A percentile compares a stretch with the other conserved stretches of the same genome.
Conservation (phyloP, 208 protist genomes). For the Leishmania mexicana region DNA sequence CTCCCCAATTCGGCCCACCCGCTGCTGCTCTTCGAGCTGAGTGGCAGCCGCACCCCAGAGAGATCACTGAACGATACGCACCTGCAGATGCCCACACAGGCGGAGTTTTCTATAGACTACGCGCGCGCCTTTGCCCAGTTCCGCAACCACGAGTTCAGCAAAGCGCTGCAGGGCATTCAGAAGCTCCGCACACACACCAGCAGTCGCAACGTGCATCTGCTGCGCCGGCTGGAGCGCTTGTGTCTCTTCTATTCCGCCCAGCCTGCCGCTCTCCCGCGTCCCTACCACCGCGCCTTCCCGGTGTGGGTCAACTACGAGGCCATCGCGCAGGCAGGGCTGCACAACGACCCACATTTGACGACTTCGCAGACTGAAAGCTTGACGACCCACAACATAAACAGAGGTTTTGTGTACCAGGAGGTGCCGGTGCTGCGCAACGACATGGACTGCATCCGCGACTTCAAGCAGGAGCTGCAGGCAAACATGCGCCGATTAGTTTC, state of each 20-base stretch:
- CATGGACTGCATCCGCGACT: constrained; percentile 52
- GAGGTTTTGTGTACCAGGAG: constrained; percentile 23
- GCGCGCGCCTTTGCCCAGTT: constrained; percentile 78
- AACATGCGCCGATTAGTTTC: constrained; percentile 49
- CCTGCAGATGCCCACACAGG: constrained; percentile 9
- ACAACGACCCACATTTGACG: constrained; percentile 9
- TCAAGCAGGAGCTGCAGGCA: constrained; percentile 77
- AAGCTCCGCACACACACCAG: constrained; percentile 26
- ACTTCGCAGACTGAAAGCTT: constrained; percentile 14
- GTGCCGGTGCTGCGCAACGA: constrained; percentile 26
- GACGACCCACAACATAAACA: constrained; percentile 6
- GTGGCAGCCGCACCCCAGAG: constrained; percentile 13
- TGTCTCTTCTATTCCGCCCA: constrained; percentile 59
- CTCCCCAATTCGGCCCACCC: constrained; percentile 44
- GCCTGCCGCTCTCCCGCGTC: constrained; percentile 39
- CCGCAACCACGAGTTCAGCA: constrained; percentile 71
- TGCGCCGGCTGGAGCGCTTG: constrained; percentile 65
- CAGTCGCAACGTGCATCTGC: constrained; percentile 28
- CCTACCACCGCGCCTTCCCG: constrained; percentile 69
- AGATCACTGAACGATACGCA: constrained; percentile 13
- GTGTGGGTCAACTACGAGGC: constrained; percentile 78
- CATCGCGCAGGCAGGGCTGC: constrained; percentile 35
- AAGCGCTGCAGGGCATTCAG: constrained; percentile 44
- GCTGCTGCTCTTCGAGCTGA: constrained; percentile 82
- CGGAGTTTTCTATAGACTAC: constrained; percentile 65